Base-by-base conservation (phyloP, 108 stramenopile genomes). In the Aureococcus anophagefferens region DNA sequence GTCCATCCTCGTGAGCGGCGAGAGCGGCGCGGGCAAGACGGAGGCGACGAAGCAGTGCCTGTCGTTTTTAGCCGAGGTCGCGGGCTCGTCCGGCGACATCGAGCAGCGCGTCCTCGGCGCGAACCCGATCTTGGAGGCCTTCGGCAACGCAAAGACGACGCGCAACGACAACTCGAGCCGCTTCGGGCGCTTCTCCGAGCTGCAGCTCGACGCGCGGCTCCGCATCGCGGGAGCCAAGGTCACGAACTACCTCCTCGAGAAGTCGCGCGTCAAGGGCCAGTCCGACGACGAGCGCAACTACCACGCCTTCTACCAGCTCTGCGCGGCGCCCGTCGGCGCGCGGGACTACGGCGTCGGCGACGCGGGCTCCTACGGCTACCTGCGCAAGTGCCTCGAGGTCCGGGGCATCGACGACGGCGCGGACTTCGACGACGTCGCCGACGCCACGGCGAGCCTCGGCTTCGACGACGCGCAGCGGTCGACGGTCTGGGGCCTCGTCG, bases 131-230 rank as follows among this genome's bases (percentile, higher is more conserved):
- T 79, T 97, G 30, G 96, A 98, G 77, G 89, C 94, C 16, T 98
- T 96, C 80, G 96, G 96, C 31, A 98, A 98, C 77, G 96, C 96
- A 15, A 73, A 90, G 21, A 97, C 96, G n/a, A 82, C 92, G 63
- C 90, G 96, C 18, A 97, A 97, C 75, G 94, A 96, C 82, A 97
- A 97, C 78, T 93, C 91, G 18, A 82, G 85, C 35, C 69, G 79
- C 4, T 80, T 80, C 72, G 79, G 79, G 44, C 81, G 82, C 68
- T 95, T 94, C 72, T 89, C 87, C 59, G 77, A 86, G 70, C 63
- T 86, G 35, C 40, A 66, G 62, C 81, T 86, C 75, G 59, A 96
- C 74, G 74, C 78, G 62, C 71, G 79, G 35, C 94, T 92, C 63
- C 87, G 83, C 63, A 77, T 94, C 0, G 72, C 76, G 15, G 94